Percentiles rank a stretch among this genome's conserved stretches.
phyloP scores from a whole-genome alignment of 495 filamentous ascomycete genomes.

The Penicillium subrubescens region DNA sequence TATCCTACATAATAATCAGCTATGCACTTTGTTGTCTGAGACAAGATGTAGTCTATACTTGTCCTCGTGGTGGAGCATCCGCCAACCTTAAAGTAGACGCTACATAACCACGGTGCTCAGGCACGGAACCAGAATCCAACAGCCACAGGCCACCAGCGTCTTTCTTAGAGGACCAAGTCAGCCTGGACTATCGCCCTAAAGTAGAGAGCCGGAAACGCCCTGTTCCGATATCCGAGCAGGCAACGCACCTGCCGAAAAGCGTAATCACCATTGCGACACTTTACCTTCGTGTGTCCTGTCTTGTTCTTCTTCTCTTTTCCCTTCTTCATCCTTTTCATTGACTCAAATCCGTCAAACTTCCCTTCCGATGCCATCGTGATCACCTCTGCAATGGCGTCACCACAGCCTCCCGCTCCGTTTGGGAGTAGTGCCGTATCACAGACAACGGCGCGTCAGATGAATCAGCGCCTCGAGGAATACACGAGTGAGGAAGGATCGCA shows the following conservation, averaged over 20 bases:
- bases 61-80: not conserved
- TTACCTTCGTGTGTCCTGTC: not conserved
- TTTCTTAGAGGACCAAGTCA: not conserved
- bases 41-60: not conserved
- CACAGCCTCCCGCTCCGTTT: slow-evolving; percentile 26
- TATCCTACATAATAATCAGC: not conserved
- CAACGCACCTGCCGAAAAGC: slow-evolving; percentile 5
- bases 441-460: slow-evolving; percentile 15
- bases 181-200: not conserved
- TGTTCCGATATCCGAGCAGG: slow-evolving; percentile 15
- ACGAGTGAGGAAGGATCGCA: slow-evolving; percentile 3
- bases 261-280: not conserved
- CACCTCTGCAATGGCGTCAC: slow-evolving; percentile 10
- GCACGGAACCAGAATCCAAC: not conserved
- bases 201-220: not conserved
- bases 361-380: slow-evolving; percentile 5
- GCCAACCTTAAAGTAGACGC: not conserved
- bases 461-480: slow-evolving; percentile 10
- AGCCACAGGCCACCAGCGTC: not conserved
- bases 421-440: slow-evolving; percentile 14
- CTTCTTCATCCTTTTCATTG: not conserved
- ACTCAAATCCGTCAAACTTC: not conserved
- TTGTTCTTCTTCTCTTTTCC: not conserved
- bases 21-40: not conserved
- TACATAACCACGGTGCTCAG: not conserved